These are phyloP conservation scores for Coemansia reversa DNA, from an alignment of 192 early-diverging fungal species.

Conservation along the genomic window DNA sequence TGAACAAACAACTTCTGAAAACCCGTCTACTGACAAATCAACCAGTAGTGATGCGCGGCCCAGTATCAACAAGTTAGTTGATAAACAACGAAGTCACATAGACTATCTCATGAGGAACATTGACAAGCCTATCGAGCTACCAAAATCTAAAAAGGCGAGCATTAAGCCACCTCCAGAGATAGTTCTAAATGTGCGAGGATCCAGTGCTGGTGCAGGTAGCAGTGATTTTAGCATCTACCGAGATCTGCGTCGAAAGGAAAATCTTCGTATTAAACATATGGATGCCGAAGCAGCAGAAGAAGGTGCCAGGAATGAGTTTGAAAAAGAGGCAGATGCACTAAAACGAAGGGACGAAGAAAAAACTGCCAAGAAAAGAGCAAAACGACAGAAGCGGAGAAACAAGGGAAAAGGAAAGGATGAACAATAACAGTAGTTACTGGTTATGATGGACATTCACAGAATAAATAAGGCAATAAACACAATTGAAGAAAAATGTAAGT, in stretches of 20 bases:
- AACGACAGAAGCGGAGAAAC: slow-evolving; percentile 76
- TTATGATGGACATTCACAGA: background rate
- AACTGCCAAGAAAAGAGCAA: slow-evolving; percentile 86
- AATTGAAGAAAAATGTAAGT: background rate
- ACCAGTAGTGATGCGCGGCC: background rate
- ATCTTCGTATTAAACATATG: slow-evolving; percentile 75
- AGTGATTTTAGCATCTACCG: slow-evolving; percentile 96
- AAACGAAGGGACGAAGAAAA: slow-evolving; percentile 71
- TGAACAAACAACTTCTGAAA: background rate
- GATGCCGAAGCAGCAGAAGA: slow-evolving; percentile 58
- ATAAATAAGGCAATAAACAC: slow-evolving; percentile 4
- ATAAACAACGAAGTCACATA: slow-evolving; percentile 39
- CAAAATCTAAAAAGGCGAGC: slow-evolving; percentile 53
- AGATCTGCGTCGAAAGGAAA: slow-evolving; percentile 81
- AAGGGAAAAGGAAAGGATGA: slow-evolving; percentile 43
- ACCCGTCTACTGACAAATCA: background rate
- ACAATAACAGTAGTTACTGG: slow-evolving; percentile 9
- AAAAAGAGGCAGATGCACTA: slow-evolving; percentile 64
- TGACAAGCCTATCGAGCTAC: slow-evolving; percentile 78
- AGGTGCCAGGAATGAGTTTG: slow-evolving; percentile 60
- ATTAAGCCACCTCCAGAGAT: slow-evolving; percentile 76
- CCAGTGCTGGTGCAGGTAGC: slow-evolving; percentile 92
- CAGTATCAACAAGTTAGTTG: slow-evolving; percentile 11
- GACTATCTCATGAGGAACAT: slow-evolving; percentile 68
- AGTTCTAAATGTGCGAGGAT: slow-evolving; percentile 86